Base-by-base conservation (phyloP, 2,329 filamentous ascomycete species). In the Sclerotinia sclerotiorum region DNA sequence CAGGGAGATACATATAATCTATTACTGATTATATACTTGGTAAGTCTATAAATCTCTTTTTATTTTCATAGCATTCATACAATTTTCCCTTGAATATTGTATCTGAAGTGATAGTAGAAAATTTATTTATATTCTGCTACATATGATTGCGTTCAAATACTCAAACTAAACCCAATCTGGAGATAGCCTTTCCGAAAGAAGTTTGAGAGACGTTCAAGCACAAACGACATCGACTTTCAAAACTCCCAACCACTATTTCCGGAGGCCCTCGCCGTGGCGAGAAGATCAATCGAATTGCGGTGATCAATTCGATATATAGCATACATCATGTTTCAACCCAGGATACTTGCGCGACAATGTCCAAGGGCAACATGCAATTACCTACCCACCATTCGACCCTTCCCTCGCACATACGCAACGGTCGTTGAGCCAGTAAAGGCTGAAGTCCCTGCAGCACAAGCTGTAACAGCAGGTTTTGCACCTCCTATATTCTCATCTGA, bases 281-380 rank as follows among this genome's bases (percentile, higher is more conserved):
- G 68, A 58, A 61, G 35, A 63, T 70, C 69, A 70, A 67, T 67
- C 56, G 48, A 62, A 27, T 63, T 67, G 56, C 21, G 56, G 46
- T 44, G 42, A 65, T 57, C n/a, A 48, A 49, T 64, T 55, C 51
- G 60, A 65, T 64, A 39, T 52, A 68, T 1, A 65, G 32, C 19
- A 67, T 54, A 42, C 48, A 68, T 39, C 52, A 92, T 92, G 88
- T 80, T 92, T 71, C 88, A 90, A 79, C 84, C 88, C 73, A 85
- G 88, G 79, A 80, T 90, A 80, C 84, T 85, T 76, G 82, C 85
- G 74, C 81, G 75, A 72, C 74, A 73, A 71, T 76, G 75, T 62
- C 72, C 72, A 67, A 80, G 78, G 79, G 82, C 79, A 80, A 80
- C 77, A 79, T 81, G 73, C 78, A 82, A 72, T 83, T 81, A 72